Conservation (phyloP, 2,329 filamentous ascomycete species). For the Arthrobotrys megalospora region DNA sequence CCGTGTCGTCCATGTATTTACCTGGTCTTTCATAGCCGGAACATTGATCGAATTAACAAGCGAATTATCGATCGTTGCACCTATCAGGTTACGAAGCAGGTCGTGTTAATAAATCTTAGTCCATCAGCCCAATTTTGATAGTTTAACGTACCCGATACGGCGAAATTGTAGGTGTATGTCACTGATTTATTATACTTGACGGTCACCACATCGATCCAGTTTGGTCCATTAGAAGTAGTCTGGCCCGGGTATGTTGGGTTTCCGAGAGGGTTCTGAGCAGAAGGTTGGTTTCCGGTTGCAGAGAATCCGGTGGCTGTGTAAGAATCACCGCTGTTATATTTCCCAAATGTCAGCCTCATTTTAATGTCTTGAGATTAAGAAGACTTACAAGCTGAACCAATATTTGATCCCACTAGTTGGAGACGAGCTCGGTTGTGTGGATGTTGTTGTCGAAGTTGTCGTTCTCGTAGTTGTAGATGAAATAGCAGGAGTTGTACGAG, state of each 20-base stretch:
- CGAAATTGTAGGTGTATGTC: slow-evolving; percentile 44
- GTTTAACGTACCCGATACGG: slow-evolving; percentile 27
- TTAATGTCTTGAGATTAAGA: neutral
- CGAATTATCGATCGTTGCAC: slow-evolving; percentile 41
- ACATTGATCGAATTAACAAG: slow-evolving; percentile 18
- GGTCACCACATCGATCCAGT: slow-evolving; percentile 46
- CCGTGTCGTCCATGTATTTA: slow-evolving; percentile 35
- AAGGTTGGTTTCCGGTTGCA: slow-evolving; percentile 35
- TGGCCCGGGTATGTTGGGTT: slow-evolving; percentile 43
- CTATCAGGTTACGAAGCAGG: neutral
- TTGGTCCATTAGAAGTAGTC: slow-evolving; percentile 43
- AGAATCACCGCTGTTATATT: slow-evolving; percentile 24
- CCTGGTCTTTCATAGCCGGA: slow-evolving; percentile 39
- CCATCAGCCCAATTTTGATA: neutral
- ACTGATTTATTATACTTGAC: slow-evolving; percentile 40
- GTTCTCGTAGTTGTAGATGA: slow-evolving; percentile 21
- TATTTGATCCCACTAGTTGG: slow-evolving; percentile 33
- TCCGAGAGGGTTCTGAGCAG: slow-evolving; percentile 28
- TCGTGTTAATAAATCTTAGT: neutral
- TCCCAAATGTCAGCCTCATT: neutral
- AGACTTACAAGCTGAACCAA: slow-evolving; percentile 53
- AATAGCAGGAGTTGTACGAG: slow-evolving; percentile 34
- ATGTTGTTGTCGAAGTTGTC: slow-evolving; percentile 5
- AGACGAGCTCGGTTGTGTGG: neutral
- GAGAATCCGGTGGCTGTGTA: slow-evolving; percentile 42